Percentiles rank a stretch among this genome's conserved stretches.
Conservation (phyloP, 2,329 filamentous ascomycete genomes). For the Immersiporthe knoxdaviesiana region DNA sequence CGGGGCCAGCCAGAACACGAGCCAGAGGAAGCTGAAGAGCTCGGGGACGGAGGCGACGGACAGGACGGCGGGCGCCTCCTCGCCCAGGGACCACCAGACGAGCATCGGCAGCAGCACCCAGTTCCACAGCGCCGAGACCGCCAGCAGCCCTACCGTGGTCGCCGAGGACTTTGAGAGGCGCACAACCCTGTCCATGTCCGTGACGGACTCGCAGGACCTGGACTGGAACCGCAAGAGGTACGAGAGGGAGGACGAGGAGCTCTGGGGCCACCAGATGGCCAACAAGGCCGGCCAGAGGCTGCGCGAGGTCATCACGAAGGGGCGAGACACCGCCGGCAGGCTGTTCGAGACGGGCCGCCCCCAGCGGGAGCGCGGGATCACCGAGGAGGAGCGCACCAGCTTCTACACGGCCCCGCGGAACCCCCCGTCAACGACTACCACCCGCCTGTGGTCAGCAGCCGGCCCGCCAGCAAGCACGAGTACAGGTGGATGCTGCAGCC, state of each 20-base stretch:
- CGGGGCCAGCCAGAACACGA: slow-evolving; percentile 57
- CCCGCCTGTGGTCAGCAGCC: slow-evolving; percentile 80
- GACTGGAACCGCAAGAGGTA: slow-evolving; percentile 78
- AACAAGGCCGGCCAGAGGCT: slow-evolving; percentile 56
- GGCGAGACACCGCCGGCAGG: slow-evolving; percentile 58
- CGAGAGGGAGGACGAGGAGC: slow-evolving; percentile 84
- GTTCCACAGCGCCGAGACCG: slow-evolving; percentile 40
- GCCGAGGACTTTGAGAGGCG: slow-evolving; percentile 49
- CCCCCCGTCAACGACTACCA: slow-evolving; percentile 86
- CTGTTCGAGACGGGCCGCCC: slow-evolving; percentile 54
- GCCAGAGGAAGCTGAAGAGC: slow-evolving; percentile 63
- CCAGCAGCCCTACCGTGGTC: slow-evolving; percentile 49
- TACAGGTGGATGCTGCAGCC: slow-evolving; percentile 92
- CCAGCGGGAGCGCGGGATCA: slow-evolving; percentile 56
- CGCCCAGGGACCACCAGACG: slow-evolving; percentile 35
- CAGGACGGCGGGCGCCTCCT: slow-evolving; percentile 46
- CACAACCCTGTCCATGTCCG: slow-evolving; percentile 43
- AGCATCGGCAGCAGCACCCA: slow-evolving; percentile 37
- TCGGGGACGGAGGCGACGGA: slow-evolving; percentile 51
- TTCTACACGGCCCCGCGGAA: slow-evolving; percentile 65
- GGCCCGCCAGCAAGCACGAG: slow-evolving; percentile 68
- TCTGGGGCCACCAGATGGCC: slow-evolving; percentile 70
- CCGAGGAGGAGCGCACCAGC: slow-evolving; percentile 54
- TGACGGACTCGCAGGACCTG: slow-evolving; percentile 44
- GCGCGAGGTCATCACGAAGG: slow-evolving; percentile 62